These are phyloP conservation scores for Fusarium sp. DNA, from an alignment of 2,329 filamentous ascomycete species.

Conservation along the genomic window DNA sequence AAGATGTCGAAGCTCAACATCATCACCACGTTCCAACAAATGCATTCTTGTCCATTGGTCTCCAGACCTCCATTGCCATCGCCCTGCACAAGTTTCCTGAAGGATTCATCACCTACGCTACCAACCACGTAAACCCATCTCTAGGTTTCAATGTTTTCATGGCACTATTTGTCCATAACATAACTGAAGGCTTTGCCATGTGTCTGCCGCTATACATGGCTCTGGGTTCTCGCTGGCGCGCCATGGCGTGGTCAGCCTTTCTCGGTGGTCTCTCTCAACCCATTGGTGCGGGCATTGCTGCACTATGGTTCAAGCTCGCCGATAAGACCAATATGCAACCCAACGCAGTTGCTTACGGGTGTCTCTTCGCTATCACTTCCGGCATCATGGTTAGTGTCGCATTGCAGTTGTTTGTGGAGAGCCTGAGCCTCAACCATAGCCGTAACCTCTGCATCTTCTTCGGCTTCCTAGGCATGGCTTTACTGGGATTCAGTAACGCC, in stretches of 20 bases:
- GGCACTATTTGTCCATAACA: conserved; percentile 97
- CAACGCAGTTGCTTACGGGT: conserved; percentile 72
- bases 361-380: conserved; percentile 87
- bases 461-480: conserved; percentile 85
- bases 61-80: conserved; percentile 95
- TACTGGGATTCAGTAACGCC: conserved; percentile 86
- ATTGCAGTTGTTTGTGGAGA: conserved; percentile 88
- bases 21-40: conserved; percentile 97
- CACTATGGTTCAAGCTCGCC: conserved; percentile 83
- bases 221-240: conserved; percentile 78
- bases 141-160: conserved; percentile 94
- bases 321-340: conserved; percentile 59
- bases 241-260: conserved; percentile 84
- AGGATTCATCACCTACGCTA: conserved; percentile 90
- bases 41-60: conserved; percentile 91
- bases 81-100: conserved; percentile 95
- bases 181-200: conserved; percentile 96
- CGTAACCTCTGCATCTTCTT: conserved; percentile 80
- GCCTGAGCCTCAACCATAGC: conserved; percentile 82
- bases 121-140: conserved; percentile 91
- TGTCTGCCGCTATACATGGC: conserved; percentile 93
- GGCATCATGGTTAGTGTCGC: conserved; percentile 97
- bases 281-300: conserved; percentile 83
- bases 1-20: conserved; percentile 67
- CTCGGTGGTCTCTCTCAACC: conserved; percentile 90